Evolutionary conservation across 305 asterid species (phyloP).

Genomic region (Stenogyne calaminthoides): DNA sequence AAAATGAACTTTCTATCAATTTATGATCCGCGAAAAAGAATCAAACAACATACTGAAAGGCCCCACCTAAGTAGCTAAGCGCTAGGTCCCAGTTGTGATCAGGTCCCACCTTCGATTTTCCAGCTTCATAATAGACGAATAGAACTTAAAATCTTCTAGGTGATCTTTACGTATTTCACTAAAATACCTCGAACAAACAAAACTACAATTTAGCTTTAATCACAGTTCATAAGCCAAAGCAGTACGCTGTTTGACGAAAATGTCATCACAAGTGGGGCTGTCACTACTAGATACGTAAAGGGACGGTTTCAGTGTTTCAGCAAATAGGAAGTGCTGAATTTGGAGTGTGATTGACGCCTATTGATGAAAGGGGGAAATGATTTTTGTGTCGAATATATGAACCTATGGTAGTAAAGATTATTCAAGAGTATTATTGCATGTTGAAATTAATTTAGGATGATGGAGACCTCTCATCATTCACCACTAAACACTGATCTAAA

Average conservation of each 20-base stretch:
- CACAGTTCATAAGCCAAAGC: background rate
- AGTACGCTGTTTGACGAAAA: background rate
- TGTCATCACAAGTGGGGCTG: conserved; percentile 29
- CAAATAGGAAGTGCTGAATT: conserved; percentile 14
- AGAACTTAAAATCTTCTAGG: background rate
- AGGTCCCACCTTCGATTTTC: too few relatives aligned
- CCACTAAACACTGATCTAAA: conserved; percentile 36
- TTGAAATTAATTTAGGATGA: conserved; percentile 30
- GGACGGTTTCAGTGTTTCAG: conserved; percentile 24
- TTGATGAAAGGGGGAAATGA: conserved; percentile 35
- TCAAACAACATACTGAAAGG: background rate
- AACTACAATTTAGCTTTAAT: background rate
- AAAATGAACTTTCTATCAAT: background rate
- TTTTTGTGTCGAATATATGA: conserved; percentile 41
- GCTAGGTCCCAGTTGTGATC: background rate
- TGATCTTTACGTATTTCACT: background rate
- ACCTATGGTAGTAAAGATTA: conserved; percentile 24
- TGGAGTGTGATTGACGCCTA: conserved; percentile 28
- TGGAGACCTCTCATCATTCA: conserved; percentile 37
- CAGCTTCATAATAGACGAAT: background rate
- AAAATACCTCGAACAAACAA: background rate
- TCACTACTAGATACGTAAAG: conserved; percentile 32
- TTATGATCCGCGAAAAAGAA: background rate
- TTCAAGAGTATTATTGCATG: conserved; percentile 46
- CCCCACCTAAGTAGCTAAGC: background rate